Conservation (phyloP, 1,284 basidiomycete species). For the Amylostereum areolatum region DNA sequence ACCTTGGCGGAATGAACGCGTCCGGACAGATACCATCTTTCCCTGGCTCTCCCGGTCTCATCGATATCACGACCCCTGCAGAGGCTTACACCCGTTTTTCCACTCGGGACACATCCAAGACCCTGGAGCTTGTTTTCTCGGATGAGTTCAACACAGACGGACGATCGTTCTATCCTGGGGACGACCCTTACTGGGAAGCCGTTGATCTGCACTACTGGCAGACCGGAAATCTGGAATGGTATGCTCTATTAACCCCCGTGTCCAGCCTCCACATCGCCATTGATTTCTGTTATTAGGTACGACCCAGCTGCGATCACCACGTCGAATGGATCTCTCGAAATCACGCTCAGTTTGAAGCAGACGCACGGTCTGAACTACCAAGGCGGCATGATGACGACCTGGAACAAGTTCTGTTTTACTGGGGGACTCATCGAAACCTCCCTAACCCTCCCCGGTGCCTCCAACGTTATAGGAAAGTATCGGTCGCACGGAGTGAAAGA, state of each 20-base stretch:
- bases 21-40: not conserved
- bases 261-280: conserved; percentile 33
- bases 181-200: conserved; percentile 66
- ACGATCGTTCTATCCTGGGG: conserved; percentile 71
- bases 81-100: conserved; percentile 36
- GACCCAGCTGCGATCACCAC: conserved; percentile 83
- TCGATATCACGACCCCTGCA: conserved; percentile 61
- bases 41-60: conserved; percentile 33
- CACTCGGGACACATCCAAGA: conserved; percentile 22
- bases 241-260: not conserved
- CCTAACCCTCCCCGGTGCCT: conserved; percentile 79
- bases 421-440: conserved; percentile 71
- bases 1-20: not conserved
- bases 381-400: conserved; percentile 65
- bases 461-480: conserved; percentile 47
- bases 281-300: conserved; percentile 46
- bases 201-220: conserved; percentile 68
- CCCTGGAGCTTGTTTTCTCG: conserved; percentile 70
- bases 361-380: conserved; percentile 75
- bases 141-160: conserved; percentile 86
- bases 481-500: conserved; percentile 52
- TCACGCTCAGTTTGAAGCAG: conserved; percentile 63
- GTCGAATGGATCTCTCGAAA: conserved; percentile 68
- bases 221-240: conserved; percentile 11
- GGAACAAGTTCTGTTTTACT: conserved; percentile 96